Evolutionary conservation across 2,329 filamentous ascomycete genomes (phyloP).

Genomic region (Penicillium sp.): DNA sequence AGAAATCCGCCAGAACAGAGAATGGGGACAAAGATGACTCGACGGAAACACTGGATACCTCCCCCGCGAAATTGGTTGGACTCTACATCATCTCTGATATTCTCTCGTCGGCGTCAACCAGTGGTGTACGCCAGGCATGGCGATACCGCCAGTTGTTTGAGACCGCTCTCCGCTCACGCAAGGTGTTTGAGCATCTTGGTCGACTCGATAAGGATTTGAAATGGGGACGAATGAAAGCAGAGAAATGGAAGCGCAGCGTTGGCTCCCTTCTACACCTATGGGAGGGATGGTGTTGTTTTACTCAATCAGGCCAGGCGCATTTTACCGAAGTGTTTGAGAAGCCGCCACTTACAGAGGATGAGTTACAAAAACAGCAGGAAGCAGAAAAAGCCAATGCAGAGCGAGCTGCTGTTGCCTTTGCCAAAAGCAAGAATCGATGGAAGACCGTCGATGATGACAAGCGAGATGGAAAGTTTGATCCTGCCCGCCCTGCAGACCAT

Average conservation of each 20-base stretch:
- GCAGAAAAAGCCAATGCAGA: constrained; percentile 43
- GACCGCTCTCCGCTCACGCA: constrained; percentile 63
- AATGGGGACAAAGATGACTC: constrained; percentile 38
- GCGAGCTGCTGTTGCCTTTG: constrained; percentile 36
- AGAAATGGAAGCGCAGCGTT: constrained; percentile 81
- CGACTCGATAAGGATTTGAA: constrained; percentile 66
- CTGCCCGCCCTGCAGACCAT: constrained; percentile 24
- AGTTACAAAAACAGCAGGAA: constrained; percentile 43
- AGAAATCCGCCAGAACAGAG: constrained; percentile 32
- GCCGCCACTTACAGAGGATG: constrained; percentile 57
- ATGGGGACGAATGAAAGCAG: constrained; percentile 79
- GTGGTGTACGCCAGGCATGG: constrained; percentile 80
- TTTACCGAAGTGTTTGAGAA: constrained; percentile 71
- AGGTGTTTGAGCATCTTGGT: constrained; percentile 74
- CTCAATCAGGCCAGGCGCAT: constrained; percentile 68
- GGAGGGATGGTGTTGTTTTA: constrained; percentile 66
- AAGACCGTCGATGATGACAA: constrained; percentile 48
- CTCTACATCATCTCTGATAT: constrained; percentile 81
- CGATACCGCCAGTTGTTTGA: constrained; percentile 82
- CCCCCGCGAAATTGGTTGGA: constrained; percentile 72
- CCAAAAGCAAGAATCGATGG: constrained; percentile 47
- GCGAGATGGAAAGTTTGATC: constrained; percentile 31
- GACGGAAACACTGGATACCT: constrained; percentile 60
- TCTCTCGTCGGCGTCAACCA: constrained; percentile 71
- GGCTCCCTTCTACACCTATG: constrained; percentile 68